A percentile compares a stretch with the other conserved stretches of the same genome.
phyloP scores from a whole-genome alignment of 2,329 filamentous ascomycete genomes.

The Pseudogymnoascus sp. region DNA sequence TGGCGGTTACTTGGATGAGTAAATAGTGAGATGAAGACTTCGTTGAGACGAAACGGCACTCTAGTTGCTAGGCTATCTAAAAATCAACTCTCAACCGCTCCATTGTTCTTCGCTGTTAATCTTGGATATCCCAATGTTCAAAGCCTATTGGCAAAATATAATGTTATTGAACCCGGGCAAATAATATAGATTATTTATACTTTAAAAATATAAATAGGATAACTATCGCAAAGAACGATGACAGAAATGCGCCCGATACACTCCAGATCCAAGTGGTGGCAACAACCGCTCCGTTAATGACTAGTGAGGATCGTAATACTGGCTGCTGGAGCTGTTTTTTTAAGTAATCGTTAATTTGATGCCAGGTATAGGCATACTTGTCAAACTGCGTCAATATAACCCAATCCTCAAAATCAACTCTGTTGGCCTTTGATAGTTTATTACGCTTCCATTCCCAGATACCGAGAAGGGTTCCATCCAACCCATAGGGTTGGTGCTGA shows the following conservation, averaged over 20 bases:
- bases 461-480: neutral
- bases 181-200: neutral
- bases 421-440: neutral
- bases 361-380: neutral
- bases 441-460: neutral
- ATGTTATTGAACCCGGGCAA: neutral
- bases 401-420: neutral
- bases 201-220: neutral
- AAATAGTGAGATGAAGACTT: constrained; percentile 6
- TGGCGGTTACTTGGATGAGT: constrained; percentile 13
- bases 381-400: neutral
- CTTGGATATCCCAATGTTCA: neutral
- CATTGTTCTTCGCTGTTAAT: neutral
- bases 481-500: neutral
- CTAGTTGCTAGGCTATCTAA: too few species aligned
- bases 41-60: neutral
- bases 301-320: neutral
- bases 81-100: neutral
- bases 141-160: neutral
- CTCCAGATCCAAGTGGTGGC: neutral
- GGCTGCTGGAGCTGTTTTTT: neutral
- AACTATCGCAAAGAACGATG: neutral
- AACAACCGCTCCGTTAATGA: neutral
- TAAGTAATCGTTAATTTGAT: neutral
- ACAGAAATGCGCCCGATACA: neutral